Conservation (phyloP, 805 yeast genomes). For the Cyberlindnera suaveolens region DNA sequence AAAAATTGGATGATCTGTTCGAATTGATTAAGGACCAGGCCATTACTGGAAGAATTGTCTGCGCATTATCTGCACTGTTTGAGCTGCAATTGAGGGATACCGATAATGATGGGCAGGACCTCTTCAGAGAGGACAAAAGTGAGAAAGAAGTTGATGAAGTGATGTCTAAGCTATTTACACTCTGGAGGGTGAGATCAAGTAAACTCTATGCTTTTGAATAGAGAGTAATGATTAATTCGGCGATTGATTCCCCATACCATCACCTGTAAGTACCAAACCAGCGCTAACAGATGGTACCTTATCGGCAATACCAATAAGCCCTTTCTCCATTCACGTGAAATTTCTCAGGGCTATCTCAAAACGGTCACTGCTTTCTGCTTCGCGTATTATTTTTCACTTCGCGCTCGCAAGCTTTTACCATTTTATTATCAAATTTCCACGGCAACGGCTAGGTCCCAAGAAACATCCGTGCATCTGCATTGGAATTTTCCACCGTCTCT, state of each 20-base stretch:
- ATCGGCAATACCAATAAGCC: not conserved
- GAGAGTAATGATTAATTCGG: too few species aligned
- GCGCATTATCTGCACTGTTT: slow-evolving; percentile 29
- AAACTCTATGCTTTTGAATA: slow-evolving; percentile 31
- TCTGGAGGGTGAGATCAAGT: slow-evolving; percentile 24
- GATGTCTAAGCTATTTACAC: slow-evolving; percentile 6
- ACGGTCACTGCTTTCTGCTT: too few species aligned
- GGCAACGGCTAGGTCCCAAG: not conserved
- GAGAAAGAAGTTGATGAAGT: not conserved
- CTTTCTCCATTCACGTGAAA: not conserved
- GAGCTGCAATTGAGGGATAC: slow-evolving; percentile 20
- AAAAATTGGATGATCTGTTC: slow-evolving; percentile 19
- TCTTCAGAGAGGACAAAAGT: slow-evolving; percentile 2
- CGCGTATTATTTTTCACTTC: too few species aligned
- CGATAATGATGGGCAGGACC: slow-evolving; percentile 8
- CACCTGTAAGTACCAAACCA: too few species aligned
- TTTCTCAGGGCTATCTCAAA: too few species aligned
- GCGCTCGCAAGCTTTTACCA: too few species aligned
- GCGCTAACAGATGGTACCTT: too few species aligned
- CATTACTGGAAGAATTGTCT: slow-evolving; percentile 30
- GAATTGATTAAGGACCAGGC: slow-evolving; percentile 20
- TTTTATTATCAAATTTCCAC: not conserved
- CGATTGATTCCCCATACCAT: too few species aligned
- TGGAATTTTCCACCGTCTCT: slow-evolving; percentile 8
- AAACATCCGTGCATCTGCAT: slow-evolving; percentile 13